Percentiles rank a stretch among this genome's conserved stretches.
These are phyloP conservation scores for Protea cynaroides DNA, from an alignment of 164 flowering plant species.

Conservation along the genomic window DNA sequence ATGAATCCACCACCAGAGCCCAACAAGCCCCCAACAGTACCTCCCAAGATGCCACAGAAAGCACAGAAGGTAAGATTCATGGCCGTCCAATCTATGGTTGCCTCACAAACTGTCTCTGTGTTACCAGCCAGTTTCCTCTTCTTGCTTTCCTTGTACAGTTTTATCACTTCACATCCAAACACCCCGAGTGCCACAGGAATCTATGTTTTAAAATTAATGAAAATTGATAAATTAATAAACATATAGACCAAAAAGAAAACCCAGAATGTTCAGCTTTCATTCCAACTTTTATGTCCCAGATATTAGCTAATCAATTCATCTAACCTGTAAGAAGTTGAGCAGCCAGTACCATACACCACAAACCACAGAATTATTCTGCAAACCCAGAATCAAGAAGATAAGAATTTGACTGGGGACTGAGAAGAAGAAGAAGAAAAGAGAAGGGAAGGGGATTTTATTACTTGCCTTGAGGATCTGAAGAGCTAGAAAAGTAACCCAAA, in stretches of 20 bases:
- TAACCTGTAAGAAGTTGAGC: constrained; percentile 25
- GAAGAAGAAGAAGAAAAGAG: not conserved
- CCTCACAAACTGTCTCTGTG: constrained; percentile 65
- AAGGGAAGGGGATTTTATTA: constrained; percentile 3
- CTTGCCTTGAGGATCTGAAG: constrained; percentile 81
- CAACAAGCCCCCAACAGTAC: constrained; percentile 87
- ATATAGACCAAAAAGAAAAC: not conserved
- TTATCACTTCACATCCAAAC: constrained; percentile 62
- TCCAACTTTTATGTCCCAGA: no score
- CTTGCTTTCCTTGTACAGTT: constrained; percentile 57
- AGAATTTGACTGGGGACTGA: not conserved
- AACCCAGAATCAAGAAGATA: not conserved
- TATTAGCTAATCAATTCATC: no score
- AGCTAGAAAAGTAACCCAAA: constrained; percentile 65
- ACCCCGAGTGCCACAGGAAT: constrained; percentile 66
- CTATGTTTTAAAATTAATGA: constrained; percentile 29
- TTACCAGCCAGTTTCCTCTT: constrained; percentile 52
- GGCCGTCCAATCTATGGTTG: constrained; percentile 65
- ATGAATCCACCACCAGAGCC: constrained; percentile 98
- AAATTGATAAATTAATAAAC: no score
- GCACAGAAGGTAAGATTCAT: constrained; percentile 64
- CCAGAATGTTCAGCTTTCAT: no score
- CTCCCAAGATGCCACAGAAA: constrained; percentile 80
- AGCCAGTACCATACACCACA: constrained; percentile 52
- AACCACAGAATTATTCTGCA: constrained; percentile 46